A percentile compares a stretch with the other conserved stretches of the same genome.
Conservation (phyloP, 208 protist genomes). For the Trypanosoma scelopori region DNA sequence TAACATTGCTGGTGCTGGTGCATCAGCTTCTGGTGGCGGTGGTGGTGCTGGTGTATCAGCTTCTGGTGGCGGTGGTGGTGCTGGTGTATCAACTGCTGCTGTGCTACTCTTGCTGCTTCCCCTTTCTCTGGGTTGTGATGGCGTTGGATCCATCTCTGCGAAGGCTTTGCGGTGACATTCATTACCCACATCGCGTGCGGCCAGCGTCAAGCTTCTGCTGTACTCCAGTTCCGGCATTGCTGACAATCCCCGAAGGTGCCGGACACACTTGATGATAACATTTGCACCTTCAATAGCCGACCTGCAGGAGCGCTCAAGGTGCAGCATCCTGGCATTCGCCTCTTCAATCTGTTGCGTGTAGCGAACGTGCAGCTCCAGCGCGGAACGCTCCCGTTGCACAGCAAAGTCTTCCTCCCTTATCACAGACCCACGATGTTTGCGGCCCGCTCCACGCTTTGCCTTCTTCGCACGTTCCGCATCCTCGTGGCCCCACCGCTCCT, state of each 20-base stretch:
- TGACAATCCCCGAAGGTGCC: slow-evolving; percentile 38
- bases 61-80: too few species aligned
- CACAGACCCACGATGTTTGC: background rate
- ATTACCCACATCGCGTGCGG: slow-evolving; percentile 50
- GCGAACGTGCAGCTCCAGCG: slow-evolving; percentile 22
- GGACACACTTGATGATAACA: slow-evolving; percentile 56
- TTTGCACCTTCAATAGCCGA: slow-evolving; percentile 72
- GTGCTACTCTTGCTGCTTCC: too few species aligned
- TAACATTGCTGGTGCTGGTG: too few species aligned
- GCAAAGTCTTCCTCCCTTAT: slow-evolving; percentile 24
- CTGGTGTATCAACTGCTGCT: too few species aligned
- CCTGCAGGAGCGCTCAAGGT: slow-evolving; percentile 42
- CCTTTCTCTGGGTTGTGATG: too few species aligned
- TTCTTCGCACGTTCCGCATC: slow-evolving; percentile 47
- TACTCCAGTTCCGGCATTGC: slow-evolving; percentile 37
- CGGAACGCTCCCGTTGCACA: slow-evolving; percentile 15
- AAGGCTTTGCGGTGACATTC: slow-evolving; percentile 19
- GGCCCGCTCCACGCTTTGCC: slow-evolving; percentile 12
- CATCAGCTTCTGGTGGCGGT: too few species aligned
- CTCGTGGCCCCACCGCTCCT: slow-evolving; percentile 50
- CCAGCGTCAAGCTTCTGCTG: slow-evolving; percentile 65
- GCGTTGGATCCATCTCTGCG: background rate
- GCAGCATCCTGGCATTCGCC: slow-evolving; percentile 33
- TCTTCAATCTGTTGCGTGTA: slow-evolving; percentile 18
- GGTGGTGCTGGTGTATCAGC: too few species aligned